A percentile compares a stretch with the other conserved stretches of the same genome.
Conservation (phyloP, 352 stramenopile genomes). For the Phytophthora tentaculata region DNA sequence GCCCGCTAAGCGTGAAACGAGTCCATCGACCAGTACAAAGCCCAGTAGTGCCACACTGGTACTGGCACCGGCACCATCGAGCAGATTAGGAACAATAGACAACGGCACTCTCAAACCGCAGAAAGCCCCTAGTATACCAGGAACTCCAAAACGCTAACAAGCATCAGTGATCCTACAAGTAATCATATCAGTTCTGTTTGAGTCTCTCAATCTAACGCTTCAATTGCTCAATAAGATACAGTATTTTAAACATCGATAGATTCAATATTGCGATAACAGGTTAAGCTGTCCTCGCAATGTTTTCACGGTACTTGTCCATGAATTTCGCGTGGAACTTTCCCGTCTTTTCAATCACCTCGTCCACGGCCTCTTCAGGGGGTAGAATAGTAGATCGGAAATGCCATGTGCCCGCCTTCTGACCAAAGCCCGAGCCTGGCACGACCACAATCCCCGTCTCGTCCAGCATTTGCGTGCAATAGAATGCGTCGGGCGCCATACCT, state of each 20-base stretch:
- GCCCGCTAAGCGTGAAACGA: slow-evolving; percentile 74
- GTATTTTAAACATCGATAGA: slow-evolving; percentile 13
- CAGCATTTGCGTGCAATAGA: slow-evolving; percentile 98
- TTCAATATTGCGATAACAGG: too few species aligned
- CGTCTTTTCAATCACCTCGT: slow-evolving; percentile 95
- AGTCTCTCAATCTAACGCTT: slow-evolving; percentile 17
- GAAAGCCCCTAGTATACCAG: slow-evolving; percentile 20
- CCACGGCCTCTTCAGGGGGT: slow-evolving; percentile 95
- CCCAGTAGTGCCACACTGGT: slow-evolving; percentile 36
- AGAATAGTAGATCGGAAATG: slow-evolving; percentile 99
- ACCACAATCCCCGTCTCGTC: slow-evolving; percentile 97
- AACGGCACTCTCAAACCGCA: slow-evolving; percentile 30
- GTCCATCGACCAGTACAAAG: slow-evolving; percentile 58
- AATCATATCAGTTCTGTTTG: slow-evolving; percentile 5
- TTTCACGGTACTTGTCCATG: slow-evolving; percentile 93
- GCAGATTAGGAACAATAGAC: slow-evolving; percentile 48
- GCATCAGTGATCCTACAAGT: too few species aligned
- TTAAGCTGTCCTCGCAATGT: neutral
- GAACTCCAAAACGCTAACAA: slow-evolving; percentile 31
- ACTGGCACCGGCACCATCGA: slow-evolving; percentile 23
- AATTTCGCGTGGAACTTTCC: slow-evolving; percentile 96
- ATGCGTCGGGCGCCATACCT: slow-evolving; percentile 92
- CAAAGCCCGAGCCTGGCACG: slow-evolving; percentile 98
- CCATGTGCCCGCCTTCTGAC: slow-evolving; percentile 95
- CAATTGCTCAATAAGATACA: slow-evolving; percentile 4